Evolutionary conservation across 139 green algal genomes (phyloP), one percentile per base, ranked within the genome.

Genomic region (Closterium sp.): DNA sequence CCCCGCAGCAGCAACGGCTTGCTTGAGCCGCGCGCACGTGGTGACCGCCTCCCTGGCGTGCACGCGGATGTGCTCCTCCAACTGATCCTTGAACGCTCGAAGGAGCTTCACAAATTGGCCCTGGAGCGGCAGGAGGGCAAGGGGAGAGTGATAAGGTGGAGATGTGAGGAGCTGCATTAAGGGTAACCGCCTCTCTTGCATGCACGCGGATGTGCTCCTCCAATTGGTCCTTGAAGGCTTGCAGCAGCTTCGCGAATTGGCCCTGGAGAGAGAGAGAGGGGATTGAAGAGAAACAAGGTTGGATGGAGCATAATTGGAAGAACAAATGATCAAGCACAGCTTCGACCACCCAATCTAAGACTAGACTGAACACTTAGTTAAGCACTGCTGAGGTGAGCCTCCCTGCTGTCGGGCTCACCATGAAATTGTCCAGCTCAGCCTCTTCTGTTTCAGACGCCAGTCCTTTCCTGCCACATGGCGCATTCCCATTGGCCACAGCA

Each of bases 241-340:
- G 89, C 34, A 91, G 89, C 28, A 91, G 89, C 35, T 89, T 83
- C 89, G 90, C 89, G 21, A 91, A 89, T 21, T 91, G 89, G n/a
- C 43, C 89, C 89, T 91, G 69, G 38, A 28, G 23, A 7, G 33
- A 21, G 23, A 33, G 23, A 38, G 84, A 87, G 87, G 21, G 31
- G n/a, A n/a, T n/a, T n/a, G n/a, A n/a, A n/a, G n/a, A n/a, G n/a
- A n/a, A n/a, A n/a, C n/a, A n/a, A 89, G 31, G 32, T 32, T 9
- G 33, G 30, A 1, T 3, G 12, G 31, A 87, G 32, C 31, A 33
- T 10, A 4, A 89, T 12, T 88, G 87, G 87, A 0, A 87, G 86
- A 87, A 25, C 19, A 19, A 12, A 85, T 33, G 87, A 89, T n/a
- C n/a, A n/a, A n/a, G n/a, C n/a, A n/a, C n/a, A n/a, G n/a, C n/a